These are phyloP conservation scores for Chaetoscypha palmicola DNA, from an alignment of 2,329 filamentous ascomycete genomes.

Conservation along the genomic window DNA sequence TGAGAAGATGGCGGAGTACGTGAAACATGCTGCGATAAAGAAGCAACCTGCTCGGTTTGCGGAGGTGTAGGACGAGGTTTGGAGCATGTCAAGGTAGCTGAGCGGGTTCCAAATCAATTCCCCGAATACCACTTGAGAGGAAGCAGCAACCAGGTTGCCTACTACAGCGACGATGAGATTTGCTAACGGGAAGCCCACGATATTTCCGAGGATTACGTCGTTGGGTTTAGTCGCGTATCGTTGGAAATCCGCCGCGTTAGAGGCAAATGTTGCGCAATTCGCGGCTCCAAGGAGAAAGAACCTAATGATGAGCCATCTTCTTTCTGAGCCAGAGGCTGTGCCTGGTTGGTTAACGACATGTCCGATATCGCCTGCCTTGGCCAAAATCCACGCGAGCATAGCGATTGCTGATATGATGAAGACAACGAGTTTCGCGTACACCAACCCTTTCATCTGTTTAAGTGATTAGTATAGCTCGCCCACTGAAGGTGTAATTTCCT, in stretches of 20 bases:
- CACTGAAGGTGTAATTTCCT: slow-evolving; percentile 7
- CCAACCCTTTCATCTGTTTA: slow-evolving; percentile 29
- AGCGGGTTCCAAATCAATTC: slow-evolving; percentile 34
- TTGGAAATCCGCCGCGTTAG: slow-evolving; percentile 38
- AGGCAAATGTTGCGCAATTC: slow-evolving; percentile 34
- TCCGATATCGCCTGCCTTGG: slow-evolving; percentile 30
- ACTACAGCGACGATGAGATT: slow-evolving; percentile 34
- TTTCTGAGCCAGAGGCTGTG: slow-evolving; percentile 29
- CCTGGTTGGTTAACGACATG: slow-evolving; percentile 27
- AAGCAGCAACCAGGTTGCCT: slow-evolving; percentile 35
- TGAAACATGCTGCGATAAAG: slow-evolving; percentile 36
- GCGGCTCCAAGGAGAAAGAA: slow-evolving; percentile 34
- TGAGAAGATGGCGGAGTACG: slow-evolving; percentile 38
- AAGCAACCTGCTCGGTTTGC: slow-evolving; percentile 34
- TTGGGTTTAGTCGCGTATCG: slow-evolving; percentile 36
- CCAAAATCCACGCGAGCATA: slow-evolving; percentile 35
- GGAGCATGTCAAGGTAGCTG: slow-evolving; percentile 32
- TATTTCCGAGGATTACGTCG: slow-evolving; percentile 36
- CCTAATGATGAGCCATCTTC: slow-evolving; percentile 34
- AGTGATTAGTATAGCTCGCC: slow-evolving; percentile 8
- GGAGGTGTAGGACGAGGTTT: slow-evolving; percentile 30
- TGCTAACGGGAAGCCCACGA: slow-evolving; percentile 36
- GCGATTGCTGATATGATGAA: slow-evolving; percentile 34
- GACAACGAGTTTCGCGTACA: slow-evolving; percentile 34
- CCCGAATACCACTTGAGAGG: slow-evolving; percentile 30